Evolutionary conservation across 2,329 filamentous ascomycete species (phyloP).

Genomic region (Aureobasidium leucospermi): DNA sequence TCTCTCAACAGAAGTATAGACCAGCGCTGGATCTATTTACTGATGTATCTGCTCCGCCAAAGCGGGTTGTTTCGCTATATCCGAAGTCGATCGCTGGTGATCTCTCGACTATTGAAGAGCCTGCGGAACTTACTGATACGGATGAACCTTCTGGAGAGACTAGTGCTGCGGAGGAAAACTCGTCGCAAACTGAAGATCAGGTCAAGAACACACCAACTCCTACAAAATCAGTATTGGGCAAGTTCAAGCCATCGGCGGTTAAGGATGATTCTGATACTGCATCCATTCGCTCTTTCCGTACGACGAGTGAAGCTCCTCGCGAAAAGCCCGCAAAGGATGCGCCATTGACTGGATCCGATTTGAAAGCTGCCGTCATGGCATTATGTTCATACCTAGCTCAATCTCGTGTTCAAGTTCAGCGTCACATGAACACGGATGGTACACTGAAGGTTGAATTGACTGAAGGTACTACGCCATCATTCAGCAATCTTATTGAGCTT

Average conservation of each 20-base stretch:
- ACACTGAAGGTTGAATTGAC: conserved; percentile 40
- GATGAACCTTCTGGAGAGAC: conserved; percentile 38
- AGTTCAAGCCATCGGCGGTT: conserved; percentile 33
- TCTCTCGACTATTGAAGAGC: conserved; percentile 55
- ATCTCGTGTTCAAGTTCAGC: conserved; percentile 60
- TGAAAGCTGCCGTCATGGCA: conserved; percentile 72
- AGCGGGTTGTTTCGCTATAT: conserved; percentile 78
- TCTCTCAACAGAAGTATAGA: conserved; percentile 73
- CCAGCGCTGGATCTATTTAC: conserved; percentile 87
- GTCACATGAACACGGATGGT: conserved; percentile 53
- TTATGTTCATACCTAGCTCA: conserved; percentile 84
- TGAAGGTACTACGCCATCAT: conserved; percentile 32
- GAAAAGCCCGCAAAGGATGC: conserved; percentile 45
- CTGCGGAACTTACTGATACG: conserved; percentile 36
- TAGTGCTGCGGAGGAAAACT: conserved; percentile 26
- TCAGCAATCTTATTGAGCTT: conserved; percentile 35
- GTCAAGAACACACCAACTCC: conserved; percentile 26
- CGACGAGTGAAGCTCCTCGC: conserved; percentile 49
- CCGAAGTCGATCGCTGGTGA: conserved; percentile 78
- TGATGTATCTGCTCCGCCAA: conserved; percentile 81
- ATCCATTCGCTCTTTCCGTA: conserved; percentile 54
- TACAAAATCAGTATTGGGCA: conserved; percentile 40
- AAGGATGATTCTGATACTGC: conserved; percentile 43
- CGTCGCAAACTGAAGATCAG: conserved; percentile 20
- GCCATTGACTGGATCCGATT: conserved; percentile 68